phyloP scores from a whole-genome alignment of 225 moss, liverwort and hornwort species.

The Anthoceros angustus region DNA sequence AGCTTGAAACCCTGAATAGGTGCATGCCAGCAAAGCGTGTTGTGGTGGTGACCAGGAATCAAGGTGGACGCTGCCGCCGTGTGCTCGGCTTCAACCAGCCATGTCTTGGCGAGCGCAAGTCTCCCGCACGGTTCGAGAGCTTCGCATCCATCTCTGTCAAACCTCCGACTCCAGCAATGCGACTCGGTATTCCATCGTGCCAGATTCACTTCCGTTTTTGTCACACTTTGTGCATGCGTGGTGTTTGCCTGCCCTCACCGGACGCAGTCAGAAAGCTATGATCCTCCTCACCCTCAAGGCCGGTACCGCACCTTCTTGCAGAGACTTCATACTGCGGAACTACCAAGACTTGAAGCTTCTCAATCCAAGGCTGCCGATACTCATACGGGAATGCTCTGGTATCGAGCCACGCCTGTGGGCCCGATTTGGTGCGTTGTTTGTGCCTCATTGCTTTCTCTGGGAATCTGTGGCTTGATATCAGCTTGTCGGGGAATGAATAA shows the following conservation, averaged over 20 bases:
- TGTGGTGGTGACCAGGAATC: too few relatives aligned
- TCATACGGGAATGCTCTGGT: conserved; percentile 83
- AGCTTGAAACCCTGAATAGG: too few relatives aligned
- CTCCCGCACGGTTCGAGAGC: conserved; percentile 64
- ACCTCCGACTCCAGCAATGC: conserved; percentile 57
- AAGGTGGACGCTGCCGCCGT: too few relatives aligned
- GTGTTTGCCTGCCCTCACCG: not conserved
- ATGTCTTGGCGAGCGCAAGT: conserved; percentile 92
- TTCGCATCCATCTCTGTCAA: conserved; percentile 86
- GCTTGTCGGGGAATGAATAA: not conserved
- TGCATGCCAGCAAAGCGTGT: too few relatives aligned
- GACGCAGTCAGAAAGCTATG: not conserved
- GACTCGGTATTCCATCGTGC: conserved; percentile 33
- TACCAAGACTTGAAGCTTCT: conserved; percentile 81
- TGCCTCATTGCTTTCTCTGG: not conserved
- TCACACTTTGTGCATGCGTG: not conserved
- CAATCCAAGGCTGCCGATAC: conserved; percentile 76
- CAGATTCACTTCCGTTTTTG: not conserved
- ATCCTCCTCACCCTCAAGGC: not conserved
- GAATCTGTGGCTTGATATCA: not conserved
- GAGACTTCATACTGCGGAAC: conserved; percentile 68
- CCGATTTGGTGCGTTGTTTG: conserved; percentile 47
- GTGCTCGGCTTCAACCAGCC: not conserved
- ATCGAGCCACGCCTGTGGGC: conserved; percentile 89
- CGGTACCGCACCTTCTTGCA: conserved; percentile 10